Conservation (phyloP, 352 stramenopile species). For the Phytopythium boreale region DNA sequence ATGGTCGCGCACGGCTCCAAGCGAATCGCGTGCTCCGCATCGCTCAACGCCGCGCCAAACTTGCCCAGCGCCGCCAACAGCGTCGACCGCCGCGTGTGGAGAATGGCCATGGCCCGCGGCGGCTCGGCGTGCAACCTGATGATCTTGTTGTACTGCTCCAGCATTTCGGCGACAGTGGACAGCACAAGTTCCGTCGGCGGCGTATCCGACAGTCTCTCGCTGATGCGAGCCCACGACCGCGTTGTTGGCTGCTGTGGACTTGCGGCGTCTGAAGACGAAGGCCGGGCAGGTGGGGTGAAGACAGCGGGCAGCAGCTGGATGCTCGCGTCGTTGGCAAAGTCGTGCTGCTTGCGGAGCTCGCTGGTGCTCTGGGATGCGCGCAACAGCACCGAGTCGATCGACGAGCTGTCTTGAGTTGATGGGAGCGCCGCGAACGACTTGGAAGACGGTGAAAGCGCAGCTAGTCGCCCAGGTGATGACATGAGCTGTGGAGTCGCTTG, state of each 20-base stretch:
- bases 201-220: not conserved
- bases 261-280: not conserved
- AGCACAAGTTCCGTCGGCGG: slow-evolving; percentile 17
- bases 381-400: slow-evolving; percentile 26
- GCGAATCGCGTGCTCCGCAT: slow-evolving; percentile 50
- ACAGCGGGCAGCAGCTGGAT: slow-evolving; percentile 18
- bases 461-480: not conserved
- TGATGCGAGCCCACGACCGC: slow-evolving; percentile 1
- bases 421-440: slow-evolving; percentile 15
- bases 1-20: slow-evolving; percentile 50
- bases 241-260: not conserved
- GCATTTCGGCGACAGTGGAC: slow-evolving; percentile 34
- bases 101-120: slow-evolving; percentile 48
- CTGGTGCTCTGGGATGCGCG: slow-evolving; percentile 31
- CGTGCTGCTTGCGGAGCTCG: slow-evolving; percentile 22
- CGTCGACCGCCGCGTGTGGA: slow-evolving; percentile 58
- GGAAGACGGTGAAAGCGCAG: not conserved
- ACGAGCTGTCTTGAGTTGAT: not conserved
- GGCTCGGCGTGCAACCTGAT: slow-evolving; percentile 47
- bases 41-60: slow-evolving; percentile 38
- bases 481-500: slow-evolving; percentile 6
- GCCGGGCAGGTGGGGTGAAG: not conserved
- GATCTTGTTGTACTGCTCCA: slow-evolving; percentile 68
- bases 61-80: slow-evolving; percentile 49
- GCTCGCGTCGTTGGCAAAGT: slow-evolving; percentile 21